These are phyloP conservation scores for Petunia secreta DNA, from an alignment of 257 asterid species.

Conservation along the genomic window DNA sequence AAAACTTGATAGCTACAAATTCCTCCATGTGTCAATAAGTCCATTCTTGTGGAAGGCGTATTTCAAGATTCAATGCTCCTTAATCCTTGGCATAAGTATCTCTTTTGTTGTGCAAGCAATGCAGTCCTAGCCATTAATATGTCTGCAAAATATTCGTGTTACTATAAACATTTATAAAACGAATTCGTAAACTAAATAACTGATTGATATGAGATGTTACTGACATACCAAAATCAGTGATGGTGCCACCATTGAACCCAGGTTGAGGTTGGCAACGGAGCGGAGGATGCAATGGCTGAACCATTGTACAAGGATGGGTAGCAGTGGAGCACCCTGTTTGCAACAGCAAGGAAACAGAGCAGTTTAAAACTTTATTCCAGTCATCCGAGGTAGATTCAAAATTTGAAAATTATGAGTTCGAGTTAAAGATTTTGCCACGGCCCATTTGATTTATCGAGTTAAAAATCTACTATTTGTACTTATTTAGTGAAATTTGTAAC, in stretches of 20 bases:
- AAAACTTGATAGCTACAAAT: no score
- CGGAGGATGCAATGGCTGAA: background rate
- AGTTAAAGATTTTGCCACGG: no score
- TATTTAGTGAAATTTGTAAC: no score
- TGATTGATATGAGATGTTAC: background rate
- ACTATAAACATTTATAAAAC: background rate
- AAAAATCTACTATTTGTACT: no score
- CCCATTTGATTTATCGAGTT: no score
- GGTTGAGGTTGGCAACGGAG: constrained; percentile 16
- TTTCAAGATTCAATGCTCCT: constrained; percentile 35
- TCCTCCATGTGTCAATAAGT: constrained; percentile 23
- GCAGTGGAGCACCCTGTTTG: no score
- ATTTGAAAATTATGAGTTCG: no score
- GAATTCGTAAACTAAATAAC: background rate
- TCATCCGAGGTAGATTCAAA: no score
- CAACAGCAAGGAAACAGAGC: no score
- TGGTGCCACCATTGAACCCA: constrained; percentile 1
- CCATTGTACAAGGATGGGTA: no score
- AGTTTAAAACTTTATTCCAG: no score
- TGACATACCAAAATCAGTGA: constrained; percentile 49
- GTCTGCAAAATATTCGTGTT: constrained; percentile 38
- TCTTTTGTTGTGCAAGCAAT: constrained; percentile 41
- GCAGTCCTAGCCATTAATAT: constrained; percentile 47
- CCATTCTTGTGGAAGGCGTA: constrained; percentile 44
- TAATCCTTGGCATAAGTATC: constrained; percentile 28